phyloP scores from a whole-genome alignment of 2,329 filamentous ascomycete species.

The Mycosphaerella sp. region DNA sequence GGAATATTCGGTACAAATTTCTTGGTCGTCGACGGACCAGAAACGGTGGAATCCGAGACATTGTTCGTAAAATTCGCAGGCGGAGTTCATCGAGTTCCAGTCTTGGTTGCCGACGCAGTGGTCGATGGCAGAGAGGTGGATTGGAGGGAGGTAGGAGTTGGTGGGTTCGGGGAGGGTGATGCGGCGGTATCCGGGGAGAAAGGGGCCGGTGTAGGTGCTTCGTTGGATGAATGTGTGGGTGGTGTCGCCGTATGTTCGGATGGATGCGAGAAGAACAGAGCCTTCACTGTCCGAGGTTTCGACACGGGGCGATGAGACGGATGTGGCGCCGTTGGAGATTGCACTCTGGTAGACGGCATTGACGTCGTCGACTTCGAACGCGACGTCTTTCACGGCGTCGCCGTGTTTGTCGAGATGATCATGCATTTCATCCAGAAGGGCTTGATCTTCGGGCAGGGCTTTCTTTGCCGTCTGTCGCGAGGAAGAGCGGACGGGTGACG shows the following conservation, averaged over 20 bases:
- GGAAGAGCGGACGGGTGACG: constrained; percentile 62
- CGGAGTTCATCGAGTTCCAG: constrained; percentile 76
- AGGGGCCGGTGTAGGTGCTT: constrained; percentile 61
- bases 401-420: constrained; percentile 79
- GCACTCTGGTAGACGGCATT: constrained; percentile 71
- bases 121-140: constrained; percentile 71
- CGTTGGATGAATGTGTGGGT: constrained; percentile 86
- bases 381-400: constrained; percentile 90
- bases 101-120: constrained; percentile 97
- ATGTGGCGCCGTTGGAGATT: constrained; percentile 55
- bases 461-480: constrained; percentile 22
- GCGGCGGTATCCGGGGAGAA: constrained; percentile 74
- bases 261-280: constrained; percentile 68
- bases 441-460: constrained; percentile 51
- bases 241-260: constrained; percentile 90
- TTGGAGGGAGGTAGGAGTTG: constrained; percentile 50
- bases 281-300: constrained; percentile 48
- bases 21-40: constrained; percentile 91
- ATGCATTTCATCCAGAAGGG: constrained; percentile 67
- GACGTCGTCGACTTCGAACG: constrained; percentile 89
- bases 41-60: constrained; percentile 91
- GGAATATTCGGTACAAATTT: constrained; percentile 89
- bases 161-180: constrained; percentile 42
- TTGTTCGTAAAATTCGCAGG: constrained; percentile 70
- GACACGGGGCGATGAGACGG: constrained; percentile 56